Evolutionary conservation across 306 rosid species (phyloP).

Genomic region (Vigna mungo): DNA sequence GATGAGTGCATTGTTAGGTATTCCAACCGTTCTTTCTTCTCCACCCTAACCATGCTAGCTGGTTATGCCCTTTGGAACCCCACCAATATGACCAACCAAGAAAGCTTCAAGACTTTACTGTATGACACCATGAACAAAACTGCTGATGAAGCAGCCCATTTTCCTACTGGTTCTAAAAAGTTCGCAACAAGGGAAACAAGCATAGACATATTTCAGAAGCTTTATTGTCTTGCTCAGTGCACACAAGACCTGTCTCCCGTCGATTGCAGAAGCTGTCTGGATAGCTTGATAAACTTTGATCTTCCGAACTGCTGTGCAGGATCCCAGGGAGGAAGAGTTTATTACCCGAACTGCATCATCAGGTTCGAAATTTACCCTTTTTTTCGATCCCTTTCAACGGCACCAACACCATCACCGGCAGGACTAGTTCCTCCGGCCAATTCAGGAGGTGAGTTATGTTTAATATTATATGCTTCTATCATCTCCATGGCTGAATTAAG

Average conservation of each 20-base stretch:
- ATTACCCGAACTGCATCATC: neutral
- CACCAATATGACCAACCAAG: neutral
- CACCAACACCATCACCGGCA: neutral
- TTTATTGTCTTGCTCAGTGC: neutral
- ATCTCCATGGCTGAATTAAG: too few species aligned
- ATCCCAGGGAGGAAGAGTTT: neutral
- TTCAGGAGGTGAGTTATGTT: neutral
- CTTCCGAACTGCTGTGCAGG: neutral
- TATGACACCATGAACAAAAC: neutral
- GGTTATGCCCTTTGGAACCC: neutral
- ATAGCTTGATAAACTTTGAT: neutral
- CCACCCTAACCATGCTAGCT: neutral
- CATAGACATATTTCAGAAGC: neutral
- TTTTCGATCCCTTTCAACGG: neutral
- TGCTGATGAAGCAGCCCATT: neutral
- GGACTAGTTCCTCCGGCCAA: neutral
- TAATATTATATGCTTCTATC: neutral
- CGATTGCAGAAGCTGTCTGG: neutral
- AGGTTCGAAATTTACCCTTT: neutral
- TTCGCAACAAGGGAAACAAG: neutral
- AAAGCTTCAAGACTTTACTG: neutral
- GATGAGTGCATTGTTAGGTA: constrained; percentile 10
- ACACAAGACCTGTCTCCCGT: neutral
- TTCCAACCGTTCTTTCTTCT: neutral
- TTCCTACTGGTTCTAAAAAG: neutral